Percentiles rank a stretch among this genome's conserved stretches.
Evolutionary conservation across 129 eudicot species (phyloP).

Genomic region (Artemisia argyi): DNA sequence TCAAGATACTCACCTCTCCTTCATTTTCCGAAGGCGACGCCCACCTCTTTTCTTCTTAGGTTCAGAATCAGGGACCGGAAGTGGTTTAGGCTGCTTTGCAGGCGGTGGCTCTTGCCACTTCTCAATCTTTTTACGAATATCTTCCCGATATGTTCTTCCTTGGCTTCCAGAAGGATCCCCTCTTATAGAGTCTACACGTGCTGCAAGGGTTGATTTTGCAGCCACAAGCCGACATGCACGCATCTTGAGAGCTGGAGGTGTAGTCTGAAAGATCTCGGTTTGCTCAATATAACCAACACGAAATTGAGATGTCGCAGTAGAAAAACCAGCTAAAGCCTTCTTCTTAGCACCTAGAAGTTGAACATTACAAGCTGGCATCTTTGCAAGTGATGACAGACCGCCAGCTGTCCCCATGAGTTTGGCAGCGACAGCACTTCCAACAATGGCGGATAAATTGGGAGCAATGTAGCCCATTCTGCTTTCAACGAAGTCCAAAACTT

Average conservation of each 20-base stretch:
- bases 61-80: slow-evolving; percentile 98
- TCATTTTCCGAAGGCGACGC: slow-evolving; percentile 81
- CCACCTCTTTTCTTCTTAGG: slow-evolving; percentile 98
- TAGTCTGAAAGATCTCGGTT: slow-evolving; percentile 85
- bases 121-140: slow-evolving; percentile 87
- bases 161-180: slow-evolving; percentile 86
- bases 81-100: slow-evolving; percentile 96
- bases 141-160: slow-evolving; percentile 79
- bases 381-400: slow-evolving; percentile 67
- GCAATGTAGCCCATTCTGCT: slow-evolving; percentile 88
- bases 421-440: slow-evolving; percentile 93
- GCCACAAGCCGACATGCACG: slow-evolving; percentile 88
- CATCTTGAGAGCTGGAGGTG: slow-evolving; percentile 86
- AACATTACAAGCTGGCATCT: slow-evolving; percentile 96
- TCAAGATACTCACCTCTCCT: slow-evolving; percentile 61
- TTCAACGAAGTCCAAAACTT: slow-evolving; percentile 89
- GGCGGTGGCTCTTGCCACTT: slow-evolving; percentile 99
- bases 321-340: slow-evolving; percentile 91
- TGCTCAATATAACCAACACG: slow-evolving; percentile 91
- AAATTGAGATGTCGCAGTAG: slow-evolving; percentile 85
- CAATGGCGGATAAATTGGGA: slow-evolving; percentile 83
- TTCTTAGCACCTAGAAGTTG: slow-evolving; percentile 84
- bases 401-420: slow-evolving; percentile 96
- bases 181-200: slow-evolving; percentile 89
- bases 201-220: slow-evolving; percentile 84